These are phyloP conservation scores for Hygrophorus russula DNA, from an alignment of 768 basidiomycete genomes.

Conservation along the genomic window DNA sequence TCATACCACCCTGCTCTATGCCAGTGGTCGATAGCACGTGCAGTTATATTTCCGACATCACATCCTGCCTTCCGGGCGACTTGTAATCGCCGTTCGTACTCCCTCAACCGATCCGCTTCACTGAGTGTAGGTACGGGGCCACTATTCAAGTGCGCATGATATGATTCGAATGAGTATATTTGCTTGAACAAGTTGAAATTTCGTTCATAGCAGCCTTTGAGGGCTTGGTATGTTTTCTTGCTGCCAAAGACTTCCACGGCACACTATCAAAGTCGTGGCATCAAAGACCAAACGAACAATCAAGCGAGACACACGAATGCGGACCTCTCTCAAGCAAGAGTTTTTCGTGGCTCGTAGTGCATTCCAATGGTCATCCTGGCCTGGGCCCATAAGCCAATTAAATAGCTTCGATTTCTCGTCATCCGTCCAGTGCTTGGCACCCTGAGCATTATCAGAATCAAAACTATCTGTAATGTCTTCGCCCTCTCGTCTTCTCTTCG, in stretches of 20 bases:
- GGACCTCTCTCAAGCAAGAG: conserved; percentile 69
- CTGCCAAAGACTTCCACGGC: conserved; percentile 58
- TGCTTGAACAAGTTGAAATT: conserved; percentile 81
- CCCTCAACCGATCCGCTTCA: conserved; percentile 55
- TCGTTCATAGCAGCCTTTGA: conserved; percentile 79
- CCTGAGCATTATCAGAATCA: conserved; percentile 41
- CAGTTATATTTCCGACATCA: conserved; percentile 64
- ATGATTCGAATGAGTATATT: conserved; percentile 62
- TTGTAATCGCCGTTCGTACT: conserved; percentile 64
- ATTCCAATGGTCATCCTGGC: conserved; percentile 71
- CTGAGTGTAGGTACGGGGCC: conserved; percentile 28
- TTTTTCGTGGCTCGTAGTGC: conserved; percentile 71
- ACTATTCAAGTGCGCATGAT: conserved; percentile 24
- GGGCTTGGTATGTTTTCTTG: conserved; percentile 74
- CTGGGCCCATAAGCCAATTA: conserved; percentile 63
- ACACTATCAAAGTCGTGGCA: conserved; percentile 33
- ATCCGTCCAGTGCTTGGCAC: conserved; percentile 80
- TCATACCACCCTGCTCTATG: conserved; percentile 68
- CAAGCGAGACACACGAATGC: conserved; percentile 6
- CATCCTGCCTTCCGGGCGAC: conserved; percentile 52
- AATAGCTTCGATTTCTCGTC: conserved; percentile 74
- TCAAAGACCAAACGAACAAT: conserved; percentile 3
- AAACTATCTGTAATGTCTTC: conserved; percentile 26
- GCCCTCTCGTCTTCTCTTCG: conserved; percentile 37
- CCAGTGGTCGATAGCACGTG: conserved; percentile 73